Evolutionary conservation across 257 asterid species (phyloP), one percentile per base, ranked within the genome.

Genomic region (Ocimum tenuiflorum): DNA sequence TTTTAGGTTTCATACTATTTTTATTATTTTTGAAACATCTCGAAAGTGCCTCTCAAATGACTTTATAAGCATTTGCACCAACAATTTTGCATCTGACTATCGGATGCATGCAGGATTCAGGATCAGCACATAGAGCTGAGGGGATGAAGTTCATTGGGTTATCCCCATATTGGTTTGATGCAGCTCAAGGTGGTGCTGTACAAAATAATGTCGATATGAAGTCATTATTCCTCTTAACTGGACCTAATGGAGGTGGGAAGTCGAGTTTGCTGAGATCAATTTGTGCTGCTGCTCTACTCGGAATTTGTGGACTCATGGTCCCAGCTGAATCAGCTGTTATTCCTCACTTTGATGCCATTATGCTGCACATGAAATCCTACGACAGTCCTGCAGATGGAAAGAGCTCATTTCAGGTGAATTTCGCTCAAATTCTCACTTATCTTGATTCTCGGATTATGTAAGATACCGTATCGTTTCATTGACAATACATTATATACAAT

Each of bases 171-270:
- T 92, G 97, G 99, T 79, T 92, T 71, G 99, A 90, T 75, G 89
- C 83, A 60, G 91, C 83, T 65, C 89, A 83, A 74, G 96, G 96
- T 13, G 82, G 86, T 63, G 96, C 96, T 45, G 95, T 92, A 49
- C 79, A 57, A 51, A 89, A 92, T 60, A 77, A 80, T 18, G 84
- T 92, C 33, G 87, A 92, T 68, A 92, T 92, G 99, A 79, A 76
- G 65, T 89, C 99, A 8, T 71, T 89, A 38, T 92, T 86, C 75
- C 87, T 92, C 65, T 79, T 89, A 78, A 92, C 99, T 0, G 99
- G 99, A 24, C 99, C 99, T 35, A 92, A 92, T 71, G 97, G 99
- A n/a, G 97, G 99, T 19, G 99, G 99, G 0, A 92, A 92, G 77
- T 92, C 99, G 45, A 92, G 99, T 63, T 77, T 92, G 72, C 71